Evolutionary conservation across 176 grass and related monocot species (phyloP), one percentile per base, ranked within the genome.

Genomic region (Poa annua): DNA sequence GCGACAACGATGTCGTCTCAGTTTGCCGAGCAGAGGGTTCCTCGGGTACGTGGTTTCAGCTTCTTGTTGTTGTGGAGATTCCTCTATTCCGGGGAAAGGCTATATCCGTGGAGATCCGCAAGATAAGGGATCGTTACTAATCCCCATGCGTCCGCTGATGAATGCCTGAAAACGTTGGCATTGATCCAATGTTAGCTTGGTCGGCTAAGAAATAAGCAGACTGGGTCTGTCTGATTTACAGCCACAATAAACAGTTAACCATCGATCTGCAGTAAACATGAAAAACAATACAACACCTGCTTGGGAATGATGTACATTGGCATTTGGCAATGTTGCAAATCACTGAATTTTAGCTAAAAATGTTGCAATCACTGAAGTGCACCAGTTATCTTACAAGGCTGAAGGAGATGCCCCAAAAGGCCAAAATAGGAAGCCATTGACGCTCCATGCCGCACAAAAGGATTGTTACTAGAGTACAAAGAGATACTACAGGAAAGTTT

Each of bases 1-100:
- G 53, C 21, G 52, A 44, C 75, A 61, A 62, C 16, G 24, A 51
- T 21, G 73, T 55, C 52, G 72, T 54, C 52, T 75, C 71, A 48
- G 36, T 14, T 61, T 71, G 62, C 53, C 33, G 10, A 25, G 9
- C 22, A 85, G 82, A 54, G 29, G 42, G 71, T 42, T 85, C 71
- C 32, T 81, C 51, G 32, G 1, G 1, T 41, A 14, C 38, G 6
- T 59, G 11, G 21, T 44, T 24, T 62, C 82, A 53, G 71, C 32
- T 24, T 51, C 66, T 17, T 34, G 26, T 41, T 21, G 11, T 51
- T 4, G 3, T 51, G 54, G 51, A 89, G 83, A 89, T 89, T 85
- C 83, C 71, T 47, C 78, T 78, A 7, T 63, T 81, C n/a, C 13
- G 24, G 77, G 78, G 51, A 22, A 60, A 25, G 75, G 0, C 39